A percentile compares a stretch with the other conserved stretches of the same genome.
Evolutionary conservation across 108 stramenopile genomes (phyloP).

Genomic region (Discostella pseudostelligera): DNA sequence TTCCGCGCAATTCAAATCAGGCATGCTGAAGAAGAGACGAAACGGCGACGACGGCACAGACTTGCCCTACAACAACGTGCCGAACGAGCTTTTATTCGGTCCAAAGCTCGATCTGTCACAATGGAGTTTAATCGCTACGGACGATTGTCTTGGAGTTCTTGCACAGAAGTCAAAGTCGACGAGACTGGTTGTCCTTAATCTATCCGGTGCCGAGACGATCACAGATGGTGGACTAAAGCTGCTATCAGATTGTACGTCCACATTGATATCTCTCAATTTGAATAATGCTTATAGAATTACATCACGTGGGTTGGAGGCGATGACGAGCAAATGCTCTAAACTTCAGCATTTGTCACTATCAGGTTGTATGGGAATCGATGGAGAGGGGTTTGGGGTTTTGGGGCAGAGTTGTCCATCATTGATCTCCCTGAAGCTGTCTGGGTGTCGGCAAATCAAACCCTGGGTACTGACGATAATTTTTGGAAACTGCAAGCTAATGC

Average conservation of each 20-base stretch:
- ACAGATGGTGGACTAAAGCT: slow-evolving; percentile 45
- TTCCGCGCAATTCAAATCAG: background rate
- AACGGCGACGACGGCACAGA: background rate
- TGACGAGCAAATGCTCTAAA: slow-evolving; percentile 26
- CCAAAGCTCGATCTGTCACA: slow-evolving; percentile 20
- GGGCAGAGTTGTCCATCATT: slow-evolving; percentile 40
- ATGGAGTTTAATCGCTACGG: slow-evolving; percentile 35
- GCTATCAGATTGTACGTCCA: slow-evolving; percentile 23
- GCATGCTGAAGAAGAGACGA: background rate
- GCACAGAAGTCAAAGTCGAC: background rate
- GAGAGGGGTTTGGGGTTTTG: slow-evolving; percentile 42
- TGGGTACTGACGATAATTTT: slow-evolving; percentile 58
- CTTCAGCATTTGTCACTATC: slow-evolving; percentile 39
- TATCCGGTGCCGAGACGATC: slow-evolving; percentile 42
- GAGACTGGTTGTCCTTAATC: slow-evolving; percentile 16
- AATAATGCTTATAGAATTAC: slow-evolving; percentile 40
- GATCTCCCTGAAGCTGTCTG: slow-evolving; percentile 35
- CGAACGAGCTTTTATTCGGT: slow-evolving; percentile 16
- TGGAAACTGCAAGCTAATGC: slow-evolving; percentile 44
- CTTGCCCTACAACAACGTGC: slow-evolving; percentile 26
- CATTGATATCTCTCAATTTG: slow-evolving; percentile 23
- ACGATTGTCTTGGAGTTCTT: slow-evolving; percentile 21
- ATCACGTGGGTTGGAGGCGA: slow-evolving; percentile 17
- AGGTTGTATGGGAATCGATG: slow-evolving; percentile 47
- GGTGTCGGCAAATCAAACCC: slow-evolving; percentile 45